Base-by-base conservation (phyloP, 2,329 filamentous ascomycete genomes). In the Chaetomium globosum region DNA sequence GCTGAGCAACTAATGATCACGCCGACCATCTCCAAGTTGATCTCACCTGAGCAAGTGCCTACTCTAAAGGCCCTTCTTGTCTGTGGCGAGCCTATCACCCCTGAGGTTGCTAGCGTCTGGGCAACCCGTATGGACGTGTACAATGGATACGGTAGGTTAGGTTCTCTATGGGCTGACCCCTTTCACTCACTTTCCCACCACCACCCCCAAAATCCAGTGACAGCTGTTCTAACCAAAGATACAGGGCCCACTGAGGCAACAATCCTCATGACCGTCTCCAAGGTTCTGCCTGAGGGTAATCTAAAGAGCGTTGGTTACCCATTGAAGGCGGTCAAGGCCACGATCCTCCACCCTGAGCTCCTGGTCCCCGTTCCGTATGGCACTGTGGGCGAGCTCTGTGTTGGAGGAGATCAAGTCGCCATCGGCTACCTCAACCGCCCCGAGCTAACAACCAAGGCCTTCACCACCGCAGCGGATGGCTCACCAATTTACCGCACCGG, bases 301-400 rank as follows among this genome's bases (percentile, higher is more conserved):
- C 21, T 28, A 9, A 23, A 23, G 7, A 52, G 49, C 16, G 26
- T 52, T 10, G 49, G 49, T 13, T 26, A 28, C 21, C 49, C 49
- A 23, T 52, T 52, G 21, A 28, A 52, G 21, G 26, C 49, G 10
- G 49, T 52, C 49, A 52, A 13, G 49, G 49, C 49, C 4, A 23
- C 26, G 4, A 28, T 52, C 4, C 21, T 52, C 49, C 21, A 52
- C 26, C 49, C 49, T 7, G 49, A n/a, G 39, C 39, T 43, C 16
- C 39, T 43, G 5, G 16, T 43, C 13, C 39, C 39, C 19, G 39
- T 43, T 43, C 55, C 55, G 1, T 46, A 46, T 12, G 55, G 55
- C 21, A 39, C 55, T 12, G 23, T 46, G 23, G 55, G 55, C 26
- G 55, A 58, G 10, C 55, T 58, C n/a, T 46, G 36, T 36, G 26